phyloP scores from a whole-genome alignment of 805 yeast species.

The Kodamaea neixiangensis region DNA sequence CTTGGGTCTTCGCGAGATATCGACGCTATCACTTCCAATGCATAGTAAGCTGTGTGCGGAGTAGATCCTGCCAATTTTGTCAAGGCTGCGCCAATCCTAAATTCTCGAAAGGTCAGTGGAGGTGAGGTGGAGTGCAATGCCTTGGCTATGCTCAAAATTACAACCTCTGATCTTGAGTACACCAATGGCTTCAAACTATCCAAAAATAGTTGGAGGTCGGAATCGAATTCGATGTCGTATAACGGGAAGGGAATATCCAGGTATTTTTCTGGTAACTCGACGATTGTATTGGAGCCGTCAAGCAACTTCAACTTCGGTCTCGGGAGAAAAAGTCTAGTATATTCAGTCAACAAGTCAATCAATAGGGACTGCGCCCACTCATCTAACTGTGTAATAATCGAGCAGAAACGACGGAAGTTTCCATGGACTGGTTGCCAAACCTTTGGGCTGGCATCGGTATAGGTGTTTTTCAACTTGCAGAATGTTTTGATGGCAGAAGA shows the following conservation, averaged over 20 bases:
- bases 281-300: conserved; percentile 28
- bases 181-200: conserved; percentile 47
- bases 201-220: conserved; percentile 60
- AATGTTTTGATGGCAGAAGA: conserved; percentile 65
- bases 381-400: conserved; percentile 54
- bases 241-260: conserved; percentile 16
- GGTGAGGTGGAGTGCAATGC: conserved; percentile 62
- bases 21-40: conserved; percentile 50
- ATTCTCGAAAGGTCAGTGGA: conserved; percentile 48
- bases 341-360: conserved; percentile 65
- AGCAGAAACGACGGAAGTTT: conserved; percentile 60
- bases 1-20: conserved; percentile 35
- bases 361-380: conserved; percentile 67
- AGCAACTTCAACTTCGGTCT: conserved; percentile 46
- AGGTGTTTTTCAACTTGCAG: conserved; percentile 35
- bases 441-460: conserved; percentile 22
- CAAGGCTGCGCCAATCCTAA: conserved; percentile 52
- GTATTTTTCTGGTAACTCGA: conserved; percentile 47
- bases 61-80: conserved; percentile 41
- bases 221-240: conserved; percentile 47
- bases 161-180: conserved; percentile 56
- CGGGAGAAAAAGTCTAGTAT: conserved; percentile 61
- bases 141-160: conserved; percentile 60
- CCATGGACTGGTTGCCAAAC: conserved; percentile 71
- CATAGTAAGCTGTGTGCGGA: conserved; percentile 26